Percentiles rank a stretch among this genome's conserved stretches.
phyloP scores from a whole-genome alignment of 805 yeast genomes.

The Candida nemodendra region DNA sequence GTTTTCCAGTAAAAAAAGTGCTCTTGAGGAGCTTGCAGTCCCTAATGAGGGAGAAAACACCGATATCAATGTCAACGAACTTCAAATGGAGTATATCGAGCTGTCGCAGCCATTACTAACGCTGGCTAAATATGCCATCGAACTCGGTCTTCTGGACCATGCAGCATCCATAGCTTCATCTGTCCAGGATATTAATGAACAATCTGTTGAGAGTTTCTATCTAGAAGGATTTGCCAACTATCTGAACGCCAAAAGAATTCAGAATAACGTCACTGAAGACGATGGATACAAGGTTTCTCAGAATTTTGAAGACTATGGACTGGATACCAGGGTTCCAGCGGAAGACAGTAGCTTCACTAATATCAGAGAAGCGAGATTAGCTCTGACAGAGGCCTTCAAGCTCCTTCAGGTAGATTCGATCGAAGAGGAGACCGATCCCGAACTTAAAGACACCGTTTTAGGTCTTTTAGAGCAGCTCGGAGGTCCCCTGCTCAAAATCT shows the following conservation, averaged over 20 bases:
- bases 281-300: constrained; percentile 26
- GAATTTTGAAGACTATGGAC: constrained; percentile 42
- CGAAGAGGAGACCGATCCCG: constrained; percentile 50
- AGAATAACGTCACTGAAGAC: constrained; percentile 18
- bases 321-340: constrained; percentile 20
- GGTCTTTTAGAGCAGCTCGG: constrained; percentile 56
- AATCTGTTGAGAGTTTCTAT: constrained; percentile 77
- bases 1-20: constrained; percentile 50
- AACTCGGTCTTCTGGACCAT: constrained; percentile 67
- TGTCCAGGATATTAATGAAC: constrained; percentile 79
- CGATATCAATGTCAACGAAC: constrained; percentile 44
- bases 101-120: constrained; percentile 71
- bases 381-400: constrained; percentile 38
- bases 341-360: constrained; percentile 32
- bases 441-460: constrained; percentile 53
- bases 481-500: constrained; percentile 46
- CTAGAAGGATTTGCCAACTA: constrained; percentile 76
- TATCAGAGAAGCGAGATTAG: constrained; percentile 40
- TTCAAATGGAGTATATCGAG: constrained; percentile 56
- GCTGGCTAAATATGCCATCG: constrained; percentile 72
- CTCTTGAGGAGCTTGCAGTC: constrained; percentile 43
- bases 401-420: constrained; percentile 37
- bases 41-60: constrained; percentile 27
- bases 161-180: constrained; percentile 64
- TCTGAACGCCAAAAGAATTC: constrained; percentile 42